Conservation (phyloP, 495 filamentous ascomycete species). For the Neurospora sp. region DNA sequence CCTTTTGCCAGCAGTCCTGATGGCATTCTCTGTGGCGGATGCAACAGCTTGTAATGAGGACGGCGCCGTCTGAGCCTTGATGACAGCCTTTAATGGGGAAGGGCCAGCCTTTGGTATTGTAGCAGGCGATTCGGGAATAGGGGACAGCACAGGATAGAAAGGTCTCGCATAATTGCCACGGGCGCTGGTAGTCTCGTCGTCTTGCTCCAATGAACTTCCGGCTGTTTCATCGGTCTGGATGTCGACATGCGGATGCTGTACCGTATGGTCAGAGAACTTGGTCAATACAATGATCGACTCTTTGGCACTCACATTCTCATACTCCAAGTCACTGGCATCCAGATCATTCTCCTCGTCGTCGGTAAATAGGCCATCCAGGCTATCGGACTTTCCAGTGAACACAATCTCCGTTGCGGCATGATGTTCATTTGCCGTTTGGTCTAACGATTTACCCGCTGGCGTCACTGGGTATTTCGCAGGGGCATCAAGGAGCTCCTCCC, state of each 20-base stretch:
- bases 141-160: not conserved
- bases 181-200: no score
- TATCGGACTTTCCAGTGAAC: not conserved
- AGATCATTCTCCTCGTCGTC: not conserved
- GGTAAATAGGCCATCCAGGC: not conserved
- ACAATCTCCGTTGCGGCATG: not conserved
- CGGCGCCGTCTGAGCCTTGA: not conserved
- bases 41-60: not conserved
- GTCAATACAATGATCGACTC: not conserved
- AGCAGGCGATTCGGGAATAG: not conserved
- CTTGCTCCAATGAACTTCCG: no score
- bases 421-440: not conserved
- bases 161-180: not conserved
- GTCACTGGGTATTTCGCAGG: not conserved
- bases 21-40: not conserved
- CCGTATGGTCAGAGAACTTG: not conserved
- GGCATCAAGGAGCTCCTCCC: not conserved
- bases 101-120: not conserved
- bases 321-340: not conserved
- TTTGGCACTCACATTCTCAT: not conserved
- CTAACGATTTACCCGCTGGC: not conserved
- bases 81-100: not conserved
- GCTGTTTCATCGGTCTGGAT: no score
- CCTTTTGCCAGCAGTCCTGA: not conserved
- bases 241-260: not conserved